Percentiles rank a stretch among this genome's conserved stretches.
Evolutionary conservation across 345 rosid genomes (phyloP).

Genomic region (Punica granatum): DNA sequence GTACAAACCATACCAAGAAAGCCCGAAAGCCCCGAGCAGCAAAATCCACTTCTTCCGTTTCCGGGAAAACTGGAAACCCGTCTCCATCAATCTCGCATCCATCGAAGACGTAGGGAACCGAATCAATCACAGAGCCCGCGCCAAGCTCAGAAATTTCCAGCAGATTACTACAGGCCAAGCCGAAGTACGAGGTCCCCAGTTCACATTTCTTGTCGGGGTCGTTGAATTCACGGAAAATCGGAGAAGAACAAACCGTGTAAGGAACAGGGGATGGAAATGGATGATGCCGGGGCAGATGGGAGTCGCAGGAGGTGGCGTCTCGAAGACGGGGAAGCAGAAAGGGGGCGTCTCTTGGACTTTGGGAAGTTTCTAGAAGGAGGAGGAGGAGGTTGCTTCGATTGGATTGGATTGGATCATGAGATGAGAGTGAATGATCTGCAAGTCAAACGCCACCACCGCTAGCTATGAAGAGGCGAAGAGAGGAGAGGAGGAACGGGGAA

Average conservation of each 20-base stretch:
- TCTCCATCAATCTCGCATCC: constrained; percentile 44
- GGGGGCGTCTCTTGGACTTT: background rate
- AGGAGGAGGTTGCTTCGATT: background rate
- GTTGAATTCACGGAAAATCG: background rate
- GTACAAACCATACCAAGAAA: constrained; percentile 44
- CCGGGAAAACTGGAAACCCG: constrained; percentile 32
- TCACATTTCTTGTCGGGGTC: background rate
- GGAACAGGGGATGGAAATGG: no score
- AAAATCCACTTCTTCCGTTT: constrained; percentile 55
- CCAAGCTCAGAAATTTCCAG: background rate
- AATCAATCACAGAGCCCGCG: background rate
- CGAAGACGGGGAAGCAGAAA: background rate
- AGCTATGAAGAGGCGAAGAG: background rate
- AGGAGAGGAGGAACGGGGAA: background rate
- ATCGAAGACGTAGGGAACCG: constrained; percentile 26
- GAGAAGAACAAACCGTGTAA: background rate
- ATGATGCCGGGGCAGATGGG: background rate
- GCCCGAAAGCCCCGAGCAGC: constrained; percentile 26
- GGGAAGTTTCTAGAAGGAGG: background rate
- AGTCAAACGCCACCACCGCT: background rate
- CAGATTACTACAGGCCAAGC: background rate
- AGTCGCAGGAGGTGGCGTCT: background rate
- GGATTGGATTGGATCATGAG: background rate
- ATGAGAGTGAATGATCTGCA: background rate
- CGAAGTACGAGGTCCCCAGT: background rate